Conservation (phyloP, 495 filamentous ascomycete species). For the Neurospora sp. region DNA sequence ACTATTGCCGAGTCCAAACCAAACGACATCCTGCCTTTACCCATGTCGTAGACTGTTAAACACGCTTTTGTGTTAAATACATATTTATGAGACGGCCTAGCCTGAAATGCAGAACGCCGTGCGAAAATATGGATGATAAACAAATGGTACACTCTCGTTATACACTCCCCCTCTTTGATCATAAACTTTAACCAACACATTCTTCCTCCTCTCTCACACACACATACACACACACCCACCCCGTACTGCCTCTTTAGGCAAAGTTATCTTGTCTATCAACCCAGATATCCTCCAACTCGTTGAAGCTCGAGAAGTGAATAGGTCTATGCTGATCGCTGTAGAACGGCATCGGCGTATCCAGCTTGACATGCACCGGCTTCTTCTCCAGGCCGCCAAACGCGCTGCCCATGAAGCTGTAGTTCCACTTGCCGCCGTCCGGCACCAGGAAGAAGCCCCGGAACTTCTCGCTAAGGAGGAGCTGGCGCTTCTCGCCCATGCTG, state of each 20-base stretch:
- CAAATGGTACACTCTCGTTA: neutral
- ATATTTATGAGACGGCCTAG: conserved; percentile 7
- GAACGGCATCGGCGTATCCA: conserved; percentile 84
- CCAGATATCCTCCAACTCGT: conserved; percentile 83
- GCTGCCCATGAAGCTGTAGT: conserved; percentile 96
- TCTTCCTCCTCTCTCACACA: neutral
- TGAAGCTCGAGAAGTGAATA: conserved; percentile 90
- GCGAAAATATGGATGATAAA: conserved; percentile 1
- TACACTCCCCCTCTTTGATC: neutral
- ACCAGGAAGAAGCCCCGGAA: conserved; percentile 93
- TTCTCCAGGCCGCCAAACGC: conserved; percentile 80
- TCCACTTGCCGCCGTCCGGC: conserved; percentile 86
- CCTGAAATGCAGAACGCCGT: conserved; percentile 8
- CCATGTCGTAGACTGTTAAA: neutral
- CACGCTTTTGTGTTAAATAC: conserved; percentile 6
- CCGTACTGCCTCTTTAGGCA: conserved; percentile 39
- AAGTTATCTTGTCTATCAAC: conserved; percentile 83
- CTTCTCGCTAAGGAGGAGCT: conserved; percentile 82
- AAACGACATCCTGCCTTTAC: neutral
- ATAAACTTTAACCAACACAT: neutral
- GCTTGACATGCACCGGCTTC: conserved; percentile 79
- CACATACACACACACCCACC: neutral
- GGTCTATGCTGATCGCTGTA: conserved; percentile 91
- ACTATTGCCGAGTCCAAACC: neutral
- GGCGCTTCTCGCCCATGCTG: conserved; percentile 89